phyloP scores from a whole-genome alignment of 139 green algal genomes.

The Desmodesmus armatus region DNA sequence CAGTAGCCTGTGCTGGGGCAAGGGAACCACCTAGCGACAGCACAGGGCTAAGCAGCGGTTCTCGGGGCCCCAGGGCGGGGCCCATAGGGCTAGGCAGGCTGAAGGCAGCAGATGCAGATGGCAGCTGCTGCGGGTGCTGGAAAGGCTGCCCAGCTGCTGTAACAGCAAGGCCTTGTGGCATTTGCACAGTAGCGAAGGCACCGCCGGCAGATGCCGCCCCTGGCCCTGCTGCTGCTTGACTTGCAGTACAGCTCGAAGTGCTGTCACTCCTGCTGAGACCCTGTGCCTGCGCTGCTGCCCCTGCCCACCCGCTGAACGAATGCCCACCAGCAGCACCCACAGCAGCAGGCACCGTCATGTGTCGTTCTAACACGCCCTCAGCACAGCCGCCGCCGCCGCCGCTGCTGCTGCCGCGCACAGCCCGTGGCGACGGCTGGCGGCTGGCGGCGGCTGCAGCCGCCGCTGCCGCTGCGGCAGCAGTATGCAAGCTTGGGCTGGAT shows the following conservation, averaged over 20 bases:
- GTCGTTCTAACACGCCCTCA: no score
- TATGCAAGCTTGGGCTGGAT: background rate
- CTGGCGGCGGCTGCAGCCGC: conserved; percentile 6
- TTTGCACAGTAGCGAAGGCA: background rate
- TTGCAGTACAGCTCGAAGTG: no score
- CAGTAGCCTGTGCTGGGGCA: no score
- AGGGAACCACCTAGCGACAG: no score
- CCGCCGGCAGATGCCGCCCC: background rate
- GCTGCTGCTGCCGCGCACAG: background rate
- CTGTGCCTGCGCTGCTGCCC: background rate
- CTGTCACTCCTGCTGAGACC: no score
- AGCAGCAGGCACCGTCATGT: no score
- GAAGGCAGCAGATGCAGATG: no score
- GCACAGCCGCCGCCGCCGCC: background rate
- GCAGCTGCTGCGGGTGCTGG: no score
- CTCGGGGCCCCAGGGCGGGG: no score
- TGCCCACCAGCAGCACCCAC: background rate
- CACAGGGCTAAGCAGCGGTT: no score
- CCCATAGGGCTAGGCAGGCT: no score
- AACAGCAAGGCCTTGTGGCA: background rate
- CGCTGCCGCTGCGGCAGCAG: background rate
- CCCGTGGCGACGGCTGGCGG: background rate
- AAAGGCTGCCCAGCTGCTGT: conserved; percentile 20
- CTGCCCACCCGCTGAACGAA: no score
- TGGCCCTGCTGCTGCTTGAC: conserved; percentile 19